A percentile compares a stretch with the other conserved stretches of the same genome.
Conservation (phyloP, 768 basidiomycete genomes). For the Mycena epipterygia region DNA sequence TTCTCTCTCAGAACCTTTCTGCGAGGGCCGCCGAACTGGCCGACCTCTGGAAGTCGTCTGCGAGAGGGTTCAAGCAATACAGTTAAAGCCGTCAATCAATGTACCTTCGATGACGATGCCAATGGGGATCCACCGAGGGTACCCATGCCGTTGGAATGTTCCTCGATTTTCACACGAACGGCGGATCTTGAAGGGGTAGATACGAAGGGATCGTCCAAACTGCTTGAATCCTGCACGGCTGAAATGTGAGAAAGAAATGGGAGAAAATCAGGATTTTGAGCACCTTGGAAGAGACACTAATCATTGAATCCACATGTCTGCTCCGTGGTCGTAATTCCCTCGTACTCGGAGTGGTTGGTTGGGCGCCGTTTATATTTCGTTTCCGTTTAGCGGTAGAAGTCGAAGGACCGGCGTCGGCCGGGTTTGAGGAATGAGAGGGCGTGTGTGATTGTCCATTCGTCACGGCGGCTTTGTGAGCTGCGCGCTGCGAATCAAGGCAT, state of each 20-base stretch:
- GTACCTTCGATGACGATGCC: conserved; percentile 24
- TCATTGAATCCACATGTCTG: conserved; percentile 55
- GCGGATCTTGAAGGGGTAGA: conserved; percentile 23
- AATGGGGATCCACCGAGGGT: conserved; percentile 10
- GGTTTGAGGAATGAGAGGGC: conserved; percentile 40
- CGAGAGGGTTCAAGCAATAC: conserved; percentile 15
- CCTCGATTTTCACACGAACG: conserved; percentile 34
- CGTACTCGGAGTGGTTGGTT: conserved; percentile 47
- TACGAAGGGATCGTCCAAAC: conserved; percentile 28
- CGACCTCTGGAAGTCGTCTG: conserved; percentile 36
- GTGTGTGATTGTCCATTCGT: conserved; percentile 35
- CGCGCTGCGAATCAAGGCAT: conserved; percentile 26
- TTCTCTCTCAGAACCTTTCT: conserved; percentile 44
- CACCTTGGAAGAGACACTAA: conserved; percentile 58
- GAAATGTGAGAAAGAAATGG: conserved; percentile 11
- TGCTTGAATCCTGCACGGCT: conserved; percentile 24
- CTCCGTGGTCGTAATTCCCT: conserved; percentile 62
- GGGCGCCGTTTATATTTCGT: conserved; percentile 46
- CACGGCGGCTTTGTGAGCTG: conserved; percentile 25
- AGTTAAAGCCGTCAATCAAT: neutral
- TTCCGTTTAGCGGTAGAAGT: conserved; percentile 56
- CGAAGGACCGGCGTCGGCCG: conserved; percentile 46
- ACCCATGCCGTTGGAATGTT: conserved; percentile 22
- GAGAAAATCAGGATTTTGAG: neutral
- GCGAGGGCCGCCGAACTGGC: conserved; percentile 40